These are phyloP conservation scores for Patellifolia procumbens DNA, from an alignment of 179 eudicot genomes.

Conservation along the genomic window DNA sequence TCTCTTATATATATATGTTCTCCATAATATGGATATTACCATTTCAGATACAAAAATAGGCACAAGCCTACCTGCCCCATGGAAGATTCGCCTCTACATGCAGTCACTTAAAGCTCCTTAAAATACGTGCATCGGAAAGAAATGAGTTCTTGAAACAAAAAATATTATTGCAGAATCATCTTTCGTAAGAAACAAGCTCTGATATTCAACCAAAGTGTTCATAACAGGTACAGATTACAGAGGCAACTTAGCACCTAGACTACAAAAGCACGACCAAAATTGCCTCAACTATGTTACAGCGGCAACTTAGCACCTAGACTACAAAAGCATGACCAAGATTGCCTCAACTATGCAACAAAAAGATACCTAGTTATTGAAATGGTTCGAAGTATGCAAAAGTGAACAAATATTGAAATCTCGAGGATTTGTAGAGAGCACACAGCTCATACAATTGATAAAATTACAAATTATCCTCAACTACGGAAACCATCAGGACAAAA, in stretches of 20 bases:
- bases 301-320: constrained; percentile 9
- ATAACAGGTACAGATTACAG: background rate
- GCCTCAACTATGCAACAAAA: background rate
- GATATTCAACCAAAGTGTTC: background rate
- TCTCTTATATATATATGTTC: no score
- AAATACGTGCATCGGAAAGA: no score
- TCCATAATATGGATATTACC: no score
- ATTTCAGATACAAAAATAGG: no score
- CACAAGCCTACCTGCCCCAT: no score
- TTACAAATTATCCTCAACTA: background rate
- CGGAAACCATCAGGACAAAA: background rate
- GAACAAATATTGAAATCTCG: no score
- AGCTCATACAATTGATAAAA: background rate
- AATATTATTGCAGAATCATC: background rate
- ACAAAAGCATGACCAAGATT: background rate
- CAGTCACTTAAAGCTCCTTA: no score
- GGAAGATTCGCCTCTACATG: no score
- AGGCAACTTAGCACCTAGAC: constrained; percentile 12
- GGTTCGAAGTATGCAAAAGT: background rate
- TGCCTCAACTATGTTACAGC: background rate
- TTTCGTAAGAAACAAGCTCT: background rate
- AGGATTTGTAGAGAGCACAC: background rate
- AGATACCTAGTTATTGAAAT: background rate
- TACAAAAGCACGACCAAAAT: background rate
- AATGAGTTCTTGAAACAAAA: background rate